These are phyloP conservation scores for Venturia asperata DNA, from an alignment of 2,329 filamentous ascomycete species.

Conservation along the genomic window DNA sequence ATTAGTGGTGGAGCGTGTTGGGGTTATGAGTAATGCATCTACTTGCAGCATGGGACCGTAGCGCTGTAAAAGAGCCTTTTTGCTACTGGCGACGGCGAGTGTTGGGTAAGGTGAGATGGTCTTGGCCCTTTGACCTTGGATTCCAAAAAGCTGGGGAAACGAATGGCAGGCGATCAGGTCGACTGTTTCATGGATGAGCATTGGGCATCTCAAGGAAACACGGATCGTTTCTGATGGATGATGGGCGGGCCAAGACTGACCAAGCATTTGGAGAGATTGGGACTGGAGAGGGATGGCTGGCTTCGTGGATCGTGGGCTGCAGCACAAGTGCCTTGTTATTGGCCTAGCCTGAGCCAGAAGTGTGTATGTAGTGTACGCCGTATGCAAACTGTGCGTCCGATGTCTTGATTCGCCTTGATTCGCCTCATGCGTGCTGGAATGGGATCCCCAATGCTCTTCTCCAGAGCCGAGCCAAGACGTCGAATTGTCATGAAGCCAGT, in stretches of 20 bases:
- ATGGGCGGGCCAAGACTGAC: background rate
- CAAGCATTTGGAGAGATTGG: background rate
- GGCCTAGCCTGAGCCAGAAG: background rate
- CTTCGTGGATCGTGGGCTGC: background rate
- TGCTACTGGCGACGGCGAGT: background rate
- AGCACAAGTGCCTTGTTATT: background rate
- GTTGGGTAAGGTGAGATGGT: background rate
- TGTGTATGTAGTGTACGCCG: too few species aligned
- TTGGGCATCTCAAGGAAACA: slow-evolving; percentile 6
- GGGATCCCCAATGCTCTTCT: background rate
- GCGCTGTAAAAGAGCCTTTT: background rate
- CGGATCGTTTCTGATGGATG: slow-evolving; percentile 10
- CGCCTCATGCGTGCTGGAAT: background rate
- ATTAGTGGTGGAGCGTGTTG: background rate
- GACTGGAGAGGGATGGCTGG: background rate
- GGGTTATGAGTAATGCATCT: background rate
- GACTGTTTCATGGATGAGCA: slow-evolving; percentile 9
- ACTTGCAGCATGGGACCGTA: background rate
- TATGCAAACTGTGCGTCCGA: too few species aligned
- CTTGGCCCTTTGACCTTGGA: background rate
- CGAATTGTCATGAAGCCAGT: slow-evolving; percentile 4
- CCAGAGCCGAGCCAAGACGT: background rate
- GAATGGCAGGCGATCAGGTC: background rate
- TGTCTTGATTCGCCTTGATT: background rate
- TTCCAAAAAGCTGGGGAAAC: background rate